These are phyloP conservation scores for Plenodomus biglobosus DNA, from an alignment of 2,329 filamentous ascomycete species.

Conservation along the genomic window DNA sequence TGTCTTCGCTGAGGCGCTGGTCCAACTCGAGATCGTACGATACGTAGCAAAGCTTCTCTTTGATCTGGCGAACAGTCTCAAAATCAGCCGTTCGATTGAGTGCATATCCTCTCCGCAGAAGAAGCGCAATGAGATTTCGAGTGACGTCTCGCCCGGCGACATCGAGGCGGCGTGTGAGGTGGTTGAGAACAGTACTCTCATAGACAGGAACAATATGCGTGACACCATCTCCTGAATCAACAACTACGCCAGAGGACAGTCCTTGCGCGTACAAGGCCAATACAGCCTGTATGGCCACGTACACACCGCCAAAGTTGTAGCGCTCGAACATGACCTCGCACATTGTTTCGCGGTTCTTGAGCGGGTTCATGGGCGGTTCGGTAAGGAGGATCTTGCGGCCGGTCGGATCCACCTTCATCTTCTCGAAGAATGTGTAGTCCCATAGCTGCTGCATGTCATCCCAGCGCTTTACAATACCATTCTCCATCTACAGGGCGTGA, in stretches of 20 bases:
- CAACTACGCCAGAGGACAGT: conserved; percentile 82
- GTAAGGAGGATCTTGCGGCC: conserved; percentile 97
- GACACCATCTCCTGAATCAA: conserved; percentile 96
- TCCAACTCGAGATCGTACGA: conserved; percentile 97
- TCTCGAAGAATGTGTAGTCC: conserved; percentile 98
- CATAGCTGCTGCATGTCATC: conserved; percentile 99
- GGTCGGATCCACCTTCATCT: conserved; percentile 87
- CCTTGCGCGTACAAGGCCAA: conserved; percentile 95
- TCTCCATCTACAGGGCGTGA: conserved; percentile 74
- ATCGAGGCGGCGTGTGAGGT: conserved; percentile 89
- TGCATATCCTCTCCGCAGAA: conserved; percentile 90
- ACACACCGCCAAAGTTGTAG: conserved; percentile 94
- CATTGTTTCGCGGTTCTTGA: conserved; percentile 97
- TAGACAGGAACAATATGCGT: conserved; percentile 99
- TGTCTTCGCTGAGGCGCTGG: conserved; percentile 94
- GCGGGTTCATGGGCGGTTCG: conserved; percentile 95
- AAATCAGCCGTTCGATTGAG: conserved; percentile 98
- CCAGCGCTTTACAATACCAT: conserved; percentile 99
- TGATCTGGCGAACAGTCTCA: conserved; percentile 96
- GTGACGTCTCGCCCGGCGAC: conserved; percentile 97
- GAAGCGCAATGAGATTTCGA: conserved; percentile 93
- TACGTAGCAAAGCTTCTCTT: conserved; percentile 99
- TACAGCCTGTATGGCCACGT: conserved; percentile 97
- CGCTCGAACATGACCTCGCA: conserved; percentile 98
- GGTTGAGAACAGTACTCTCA: conserved; percentile 96